Evolutionary conservation across 2,329 filamentous ascomycete species (phyloP).

Genomic region (Onygena corvina): DNA sequence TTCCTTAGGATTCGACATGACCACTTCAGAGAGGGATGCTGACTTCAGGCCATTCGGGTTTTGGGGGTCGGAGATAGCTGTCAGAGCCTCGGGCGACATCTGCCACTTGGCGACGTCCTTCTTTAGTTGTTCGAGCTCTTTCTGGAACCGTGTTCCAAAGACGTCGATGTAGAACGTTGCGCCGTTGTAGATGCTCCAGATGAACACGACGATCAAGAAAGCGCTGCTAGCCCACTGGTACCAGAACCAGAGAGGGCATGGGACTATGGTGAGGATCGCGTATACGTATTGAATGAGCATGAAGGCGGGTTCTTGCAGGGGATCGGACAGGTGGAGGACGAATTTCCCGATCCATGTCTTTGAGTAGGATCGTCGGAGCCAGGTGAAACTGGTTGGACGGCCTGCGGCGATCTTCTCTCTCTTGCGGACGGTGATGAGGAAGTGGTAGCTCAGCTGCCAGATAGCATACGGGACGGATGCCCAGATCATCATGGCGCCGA

Average conservation of each 20-base stretch:
- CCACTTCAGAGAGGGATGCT: not conserved
- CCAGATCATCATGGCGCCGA: slow-evolving; percentile 83
- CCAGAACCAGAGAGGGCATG: slow-evolving; percentile 91
- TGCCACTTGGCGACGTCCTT: slow-evolving; percentile 86
- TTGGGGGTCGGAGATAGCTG: not conserved
- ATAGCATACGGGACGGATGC: slow-evolving; percentile 82
- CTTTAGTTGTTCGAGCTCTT: slow-evolving; percentile 80
- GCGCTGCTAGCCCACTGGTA: slow-evolving; percentile 63
- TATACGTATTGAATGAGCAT: slow-evolving; percentile 94
- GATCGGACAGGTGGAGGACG: slow-evolving; percentile 63
- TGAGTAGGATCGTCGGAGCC: slow-evolving; percentile 82
- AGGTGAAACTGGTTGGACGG: slow-evolving; percentile 91
- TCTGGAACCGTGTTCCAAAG: slow-evolving; percentile 93
- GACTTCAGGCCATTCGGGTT: not conserved
- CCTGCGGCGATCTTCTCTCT: slow-evolving; percentile 91
- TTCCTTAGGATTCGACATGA: not conserved
- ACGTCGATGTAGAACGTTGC: slow-evolving; percentile 97
- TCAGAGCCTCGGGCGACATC: slow-evolving; percentile 16
- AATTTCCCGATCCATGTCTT: slow-evolving; percentile 79
- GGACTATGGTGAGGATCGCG: slow-evolving; percentile 83
- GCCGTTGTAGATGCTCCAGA: slow-evolving; percentile 93
- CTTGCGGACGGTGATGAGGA: slow-evolving; percentile 89
- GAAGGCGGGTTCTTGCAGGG: slow-evolving; percentile 75
- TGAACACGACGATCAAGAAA: slow-evolving; percentile 74
- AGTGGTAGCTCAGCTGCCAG: slow-evolving; percentile 89